Conservation (phyloP, 192 early-diverging fungal genomes). For the Entomortierella parvispora region DNA sequence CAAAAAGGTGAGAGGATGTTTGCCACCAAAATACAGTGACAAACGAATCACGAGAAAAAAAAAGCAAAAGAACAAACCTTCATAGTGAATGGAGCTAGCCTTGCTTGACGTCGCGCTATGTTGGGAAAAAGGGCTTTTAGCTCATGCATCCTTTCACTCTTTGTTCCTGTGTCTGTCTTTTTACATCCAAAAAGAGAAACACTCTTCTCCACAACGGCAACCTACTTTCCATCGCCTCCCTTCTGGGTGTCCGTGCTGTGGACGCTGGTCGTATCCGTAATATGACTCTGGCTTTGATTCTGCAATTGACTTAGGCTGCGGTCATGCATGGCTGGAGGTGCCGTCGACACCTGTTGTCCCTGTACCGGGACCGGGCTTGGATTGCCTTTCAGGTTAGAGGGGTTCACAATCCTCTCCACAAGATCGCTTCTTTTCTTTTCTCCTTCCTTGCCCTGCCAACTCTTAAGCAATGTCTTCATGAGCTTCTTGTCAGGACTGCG, state of each 20-base stretch:
- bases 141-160: too few relatives aligned
- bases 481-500: conserved; percentile 34
- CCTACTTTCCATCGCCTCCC: conserved; percentile 32
- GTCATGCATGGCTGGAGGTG: neutral
- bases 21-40: neutral
- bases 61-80: conserved; percentile 5
- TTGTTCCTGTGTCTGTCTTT: too few relatives aligned
- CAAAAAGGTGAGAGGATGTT: neutral
- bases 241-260: conserved; percentile 28
- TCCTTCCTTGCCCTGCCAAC: conserved; percentile 41
- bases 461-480: conserved; percentile 29
- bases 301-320: conserved; percentile 16
- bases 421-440: conserved; percentile 27
- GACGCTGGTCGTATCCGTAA: conserved; percentile 17
- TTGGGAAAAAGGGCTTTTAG: too few relatives aligned
- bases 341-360: too few relatives aligned
- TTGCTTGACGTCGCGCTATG: conserved; percentile 18
- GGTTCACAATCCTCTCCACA: neutral
- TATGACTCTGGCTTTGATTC: conserved; percentile 4
- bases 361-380: too few relatives aligned
- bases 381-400: too few relatives aligned
- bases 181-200: neutral
- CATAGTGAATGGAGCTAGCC: conserved; percentile 23
- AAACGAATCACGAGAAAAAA: neutral
- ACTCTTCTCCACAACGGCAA: neutral